Percentiles rank a stretch among this genome's conserved stretches.
Evolutionary conservation across 306 rosid species (phyloP).

Genomic region (Vigna trinervia): DNA sequence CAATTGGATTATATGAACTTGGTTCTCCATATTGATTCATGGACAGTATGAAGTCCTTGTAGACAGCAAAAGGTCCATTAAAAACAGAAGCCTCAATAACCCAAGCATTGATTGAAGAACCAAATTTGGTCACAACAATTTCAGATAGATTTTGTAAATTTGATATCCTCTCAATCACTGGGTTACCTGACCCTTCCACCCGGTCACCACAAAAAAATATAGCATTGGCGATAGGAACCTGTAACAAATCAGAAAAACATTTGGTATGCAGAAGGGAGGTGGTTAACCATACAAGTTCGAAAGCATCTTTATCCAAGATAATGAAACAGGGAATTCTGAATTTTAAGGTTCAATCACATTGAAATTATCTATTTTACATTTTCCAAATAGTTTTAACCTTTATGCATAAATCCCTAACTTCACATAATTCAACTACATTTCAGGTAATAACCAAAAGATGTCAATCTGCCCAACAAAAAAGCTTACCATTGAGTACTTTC

Average conservation of each 20-base stretch:
- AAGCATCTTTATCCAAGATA: slow-evolving; percentile 22
- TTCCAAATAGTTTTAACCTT: slow-evolving; percentile 11
- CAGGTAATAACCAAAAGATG: background rate
- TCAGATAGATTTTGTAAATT: slow-evolving; percentile 71
- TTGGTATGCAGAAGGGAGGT: background rate
- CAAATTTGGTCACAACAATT: slow-evolving; percentile 75
- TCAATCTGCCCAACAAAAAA: background rate
- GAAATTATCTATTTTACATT: slow-evolving; percentile 6
- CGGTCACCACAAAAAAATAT: slow-evolving; percentile 81
- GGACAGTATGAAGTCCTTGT: slow-evolving; percentile 72
- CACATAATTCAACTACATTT: slow-evolving; percentile 32
- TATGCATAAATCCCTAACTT: background rate
- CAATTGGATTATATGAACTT: slow-evolving; percentile 60
- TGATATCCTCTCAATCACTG: slow-evolving; percentile 79
- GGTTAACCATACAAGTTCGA: background rate
- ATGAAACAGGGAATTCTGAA: slow-evolving; percentile 20
- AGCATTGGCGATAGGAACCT: slow-evolving; percentile 77
- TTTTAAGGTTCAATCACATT: background rate
- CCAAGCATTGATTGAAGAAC: slow-evolving; percentile 77
- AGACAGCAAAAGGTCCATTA: slow-evolving; percentile 84
- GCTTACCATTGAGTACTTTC: background rate
- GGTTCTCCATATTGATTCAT: slow-evolving; percentile 84
- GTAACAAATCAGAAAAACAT: slow-evolving; percentile 22
- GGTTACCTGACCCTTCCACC: slow-evolving; percentile 74
- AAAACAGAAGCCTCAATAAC: slow-evolving; percentile 79